These are phyloP conservation scores for Rhododendron henanense DNA, from an alignment of 148 eudicot species.

Conservation along the genomic window DNA sequence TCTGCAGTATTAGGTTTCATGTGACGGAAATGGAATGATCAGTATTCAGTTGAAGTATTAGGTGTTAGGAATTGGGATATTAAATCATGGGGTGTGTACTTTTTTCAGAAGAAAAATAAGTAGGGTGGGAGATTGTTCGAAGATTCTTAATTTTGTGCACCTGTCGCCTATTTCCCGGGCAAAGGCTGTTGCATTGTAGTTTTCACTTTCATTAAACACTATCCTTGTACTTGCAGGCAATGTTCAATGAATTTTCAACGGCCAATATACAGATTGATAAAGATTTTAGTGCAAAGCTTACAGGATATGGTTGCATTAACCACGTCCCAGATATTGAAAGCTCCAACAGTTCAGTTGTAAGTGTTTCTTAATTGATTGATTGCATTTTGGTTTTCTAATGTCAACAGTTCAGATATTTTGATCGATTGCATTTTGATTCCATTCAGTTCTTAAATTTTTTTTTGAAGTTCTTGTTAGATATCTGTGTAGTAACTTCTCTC, in stretches of 20 bases:
- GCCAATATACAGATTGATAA: slow-evolving; percentile 93
- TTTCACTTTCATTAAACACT: neutral
- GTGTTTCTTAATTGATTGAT: slow-evolving; percentile 22
- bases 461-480: neutral
- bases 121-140: neutral
- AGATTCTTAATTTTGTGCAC: neutral
- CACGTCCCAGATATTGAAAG: slow-evolving; percentile 64
- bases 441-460: neutral
- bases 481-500: neutral
- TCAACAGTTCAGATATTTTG: no score
- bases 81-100: neutral
- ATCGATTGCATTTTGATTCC: neutral
- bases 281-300: slow-evolving; percentile 90
- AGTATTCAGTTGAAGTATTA: neutral
- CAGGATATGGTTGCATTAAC: slow-evolving; percentile 94
- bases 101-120: neutral
- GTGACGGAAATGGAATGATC: neutral
- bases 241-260: slow-evolving; percentile 88
- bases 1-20: neutral
- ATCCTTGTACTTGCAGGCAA: slow-evolving; percentile 51
- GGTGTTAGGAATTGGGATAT: neutral
- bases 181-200: neutral
- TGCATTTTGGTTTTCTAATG: neutral
- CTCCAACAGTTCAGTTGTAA: slow-evolving; percentile 51
- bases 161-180: neutral